Evolutionary conservation across 2,329 filamentous ascomycete species (phyloP), one percentile per base, ranked within the genome.

Genomic region (Cladophialophora immunda): DNA sequence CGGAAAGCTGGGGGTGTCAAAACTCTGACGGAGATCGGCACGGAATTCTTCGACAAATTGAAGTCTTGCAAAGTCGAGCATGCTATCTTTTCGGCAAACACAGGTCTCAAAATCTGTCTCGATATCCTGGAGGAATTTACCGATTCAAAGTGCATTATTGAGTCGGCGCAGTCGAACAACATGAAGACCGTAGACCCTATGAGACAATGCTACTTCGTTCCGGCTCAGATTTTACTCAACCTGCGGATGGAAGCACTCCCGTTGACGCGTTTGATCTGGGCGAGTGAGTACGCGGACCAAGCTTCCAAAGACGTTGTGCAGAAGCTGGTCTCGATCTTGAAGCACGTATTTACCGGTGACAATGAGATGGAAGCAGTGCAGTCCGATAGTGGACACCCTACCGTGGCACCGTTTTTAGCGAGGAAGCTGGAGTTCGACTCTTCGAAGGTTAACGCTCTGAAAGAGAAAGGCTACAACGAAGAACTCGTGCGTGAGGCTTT

Each of bases 201-300:
- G 58, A 82, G 84, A 30, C 78, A 85, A 9, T 87, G 90, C 72
- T 87, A 85, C 73, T 92, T 92, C 76, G 81, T 84, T 9, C 85
- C 89, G 15, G 83, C 87, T 1, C 94, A 97, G 73, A 91, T 98
- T 63, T 82, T 97, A 15, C 89, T 98, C 5, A 94, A 98, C 76
- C 80, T 98, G 50, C 90, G 95, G 50, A 88, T 91, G 79, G 87
- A 89, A 29, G 87, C 97, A 29, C 81, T 97, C 15, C 92, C 93
- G 0, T 87, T 90, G 54, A 86, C 95, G 47, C 86, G 87, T 64
- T 86, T 89, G 55, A 86, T 98, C 30, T 99, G 95, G 96, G 71
- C 72, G 27, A 96, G 93, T 0, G 83, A 88, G 29, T 87, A 97
- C 56, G 87, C 95, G 19, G 93, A 97, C 72, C 94, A 92, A 73